Conservation (phyloP, 129 eudicot species). For the Pittosporum tobira region DNA sequence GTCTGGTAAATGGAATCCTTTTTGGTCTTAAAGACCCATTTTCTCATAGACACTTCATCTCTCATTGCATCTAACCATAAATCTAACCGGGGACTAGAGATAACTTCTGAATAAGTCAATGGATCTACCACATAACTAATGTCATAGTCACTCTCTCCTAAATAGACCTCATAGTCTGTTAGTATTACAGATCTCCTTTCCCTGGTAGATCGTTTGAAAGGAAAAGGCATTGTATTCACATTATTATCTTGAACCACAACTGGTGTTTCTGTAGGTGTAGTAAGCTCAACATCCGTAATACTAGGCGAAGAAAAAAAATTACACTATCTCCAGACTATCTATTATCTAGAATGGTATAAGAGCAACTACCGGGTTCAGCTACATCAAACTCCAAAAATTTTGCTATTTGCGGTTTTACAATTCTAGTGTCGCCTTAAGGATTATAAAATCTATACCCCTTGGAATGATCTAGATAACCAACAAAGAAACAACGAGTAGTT, state of each 20-base stretch:
- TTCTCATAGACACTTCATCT: neutral
- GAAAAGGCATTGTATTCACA: too few relatives aligned
- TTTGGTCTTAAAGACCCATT: neutral
- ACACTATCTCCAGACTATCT: neutral
- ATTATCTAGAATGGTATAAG: neutral
- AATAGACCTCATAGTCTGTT: too few relatives aligned
- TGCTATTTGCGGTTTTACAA: neutral
- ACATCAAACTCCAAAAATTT: neutral
- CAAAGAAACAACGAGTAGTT: neutral
- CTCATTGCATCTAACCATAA: too few relatives aligned
- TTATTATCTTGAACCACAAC: neutral
- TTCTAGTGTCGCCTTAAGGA: neutral
- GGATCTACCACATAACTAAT: too few relatives aligned
- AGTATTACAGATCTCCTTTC: too few relatives aligned
- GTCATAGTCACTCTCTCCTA: too few relatives aligned
- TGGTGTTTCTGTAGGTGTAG: neutral
- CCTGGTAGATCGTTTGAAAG: neutral
- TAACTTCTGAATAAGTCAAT: too few relatives aligned
- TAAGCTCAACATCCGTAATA: neutral
- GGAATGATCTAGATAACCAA: neutral
- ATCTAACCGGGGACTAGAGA: too few relatives aligned
- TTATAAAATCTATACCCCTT: neutral
- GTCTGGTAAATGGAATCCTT: neutral
- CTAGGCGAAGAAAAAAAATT: neutral
- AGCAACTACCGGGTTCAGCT: neutral